Base-by-base conservation (phyloP, 1,139 yeast species). In the Protomyces gravidus region DNA sequence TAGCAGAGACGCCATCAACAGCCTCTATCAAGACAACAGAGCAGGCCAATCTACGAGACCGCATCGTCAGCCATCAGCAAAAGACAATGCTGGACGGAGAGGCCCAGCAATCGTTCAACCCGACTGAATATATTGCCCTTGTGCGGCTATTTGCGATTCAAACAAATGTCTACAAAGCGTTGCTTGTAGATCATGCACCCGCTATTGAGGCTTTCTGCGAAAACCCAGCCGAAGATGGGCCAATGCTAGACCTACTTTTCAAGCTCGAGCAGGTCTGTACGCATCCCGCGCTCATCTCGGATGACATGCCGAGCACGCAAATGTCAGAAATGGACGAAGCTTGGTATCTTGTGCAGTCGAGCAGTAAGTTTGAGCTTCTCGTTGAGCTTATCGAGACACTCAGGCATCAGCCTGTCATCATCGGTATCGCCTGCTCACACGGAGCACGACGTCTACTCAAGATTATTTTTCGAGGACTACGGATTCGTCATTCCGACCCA, bases 331-430 rank as follows among this genome's bases (percentile, higher is more conserved):
- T 21, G 13, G 55, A 55, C 15, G 55, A 49, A 32, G 60, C 60
- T 3, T 49, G 55, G 55, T 55, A 55, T 36, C 30, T 55, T 5
- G 25, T 50, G 2, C 49, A 36, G 13, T 26, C 55, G 1, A 55
- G 60, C 55, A 46, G 53, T 21, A 55, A 55, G 27, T 55, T 55
- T 33, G 55, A 55, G 25, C 26, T 49, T 23, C 28, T 55, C 26
- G 55, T 40, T 13, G 60, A 55, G 32, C 40, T 55, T 9, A 11
- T 55, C 6, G 59, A 55, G 21, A 25, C 30, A 25, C 49, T 55
- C 15, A 42, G 49, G 15, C 23, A 49, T 23, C 40, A 40, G 49
- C 45, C 55, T n/a, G 23, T 55, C 13, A 45, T 48, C 11, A 36
- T 55, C 15, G 60, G 49, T 15, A 36, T 55, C 13, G 21, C 48